Percentiles rank a stretch among this genome's conserved stretches.
These are phyloP conservation scores for Fragaria nilgerrensis DNA, from an alignment of 306 rosid species.

Conservation along the genomic window DNA sequence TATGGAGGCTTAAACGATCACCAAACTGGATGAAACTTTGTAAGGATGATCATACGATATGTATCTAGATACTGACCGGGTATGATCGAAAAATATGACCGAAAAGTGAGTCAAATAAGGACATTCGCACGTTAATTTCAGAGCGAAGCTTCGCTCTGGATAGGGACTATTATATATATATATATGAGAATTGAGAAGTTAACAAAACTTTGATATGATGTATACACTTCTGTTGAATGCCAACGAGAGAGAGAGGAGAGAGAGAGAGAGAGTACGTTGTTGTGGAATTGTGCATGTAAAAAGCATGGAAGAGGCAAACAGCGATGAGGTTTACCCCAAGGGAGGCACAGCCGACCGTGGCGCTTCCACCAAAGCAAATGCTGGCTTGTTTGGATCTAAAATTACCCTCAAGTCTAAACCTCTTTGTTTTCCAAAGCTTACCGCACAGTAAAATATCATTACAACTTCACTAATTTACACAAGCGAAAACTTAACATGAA, in stretches of 20 bases:
- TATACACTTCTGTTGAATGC: too few species aligned
- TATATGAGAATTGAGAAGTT: not conserved
- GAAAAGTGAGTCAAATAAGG: too few species aligned
- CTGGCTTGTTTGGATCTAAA: conserved; percentile 40
- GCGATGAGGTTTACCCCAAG: conserved; percentile 19
- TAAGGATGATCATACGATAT: too few species aligned
- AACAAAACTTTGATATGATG: too few species aligned
- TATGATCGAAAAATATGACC: too few species aligned
- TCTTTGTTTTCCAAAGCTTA: conserved; percentile 51
- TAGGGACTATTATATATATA: too few species aligned
- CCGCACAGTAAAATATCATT: not conserved
- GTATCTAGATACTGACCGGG: too few species aligned
- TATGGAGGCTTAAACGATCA: too few species aligned
- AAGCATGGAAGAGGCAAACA: conserved; percentile 6
- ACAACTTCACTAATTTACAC: not conserved
- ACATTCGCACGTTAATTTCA: too few species aligned
- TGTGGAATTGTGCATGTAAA: not conserved
- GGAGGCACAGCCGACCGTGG: conserved; percentile 55
- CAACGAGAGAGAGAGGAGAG: not conserved
- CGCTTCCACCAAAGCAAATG: conserved; percentile 74
- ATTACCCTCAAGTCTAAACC: conserved; percentile 8
- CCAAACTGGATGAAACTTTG: too few species aligned
- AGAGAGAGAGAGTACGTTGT: not conserved
- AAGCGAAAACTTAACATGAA: not conserved
- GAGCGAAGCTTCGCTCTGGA: too few species aligned